Percentiles rank a stretch among this genome's conserved stretches.
Conservation (phyloP, 2,329 filamentous ascomycete species). For the Lomentospora prolificans region DNA sequence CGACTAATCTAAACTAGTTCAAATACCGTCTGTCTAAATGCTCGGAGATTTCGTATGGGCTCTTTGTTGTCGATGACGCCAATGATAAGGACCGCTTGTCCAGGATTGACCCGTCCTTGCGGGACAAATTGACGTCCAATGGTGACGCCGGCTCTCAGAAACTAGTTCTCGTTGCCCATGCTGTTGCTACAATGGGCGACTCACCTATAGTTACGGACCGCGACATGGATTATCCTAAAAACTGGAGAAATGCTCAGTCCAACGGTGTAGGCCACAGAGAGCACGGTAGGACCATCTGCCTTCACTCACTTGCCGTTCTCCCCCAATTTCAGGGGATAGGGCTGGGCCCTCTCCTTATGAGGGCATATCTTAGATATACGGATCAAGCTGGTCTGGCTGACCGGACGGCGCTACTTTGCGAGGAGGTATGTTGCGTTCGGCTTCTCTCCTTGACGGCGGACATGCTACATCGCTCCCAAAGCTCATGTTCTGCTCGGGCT, state of each 20-base stretch:
- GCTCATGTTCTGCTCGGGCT: too few relatives aligned
- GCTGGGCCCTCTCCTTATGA: conserved; percentile 64
- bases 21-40: conserved; percentile 65
- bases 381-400: conserved; percentile 60
- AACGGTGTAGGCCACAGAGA: conserved; percentile 59
- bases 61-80: conserved; percentile 60
- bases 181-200: conserved; percentile 63
- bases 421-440: conserved; percentile 45
- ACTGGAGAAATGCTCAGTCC: conserved; percentile 47
- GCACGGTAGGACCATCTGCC: conserved; percentile 61
- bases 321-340: conserved; percentile 66
- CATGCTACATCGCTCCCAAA: too few relatives aligned
- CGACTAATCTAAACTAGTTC: conserved; percentile 43
- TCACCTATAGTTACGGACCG: conserved; percentile 57
- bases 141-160: conserved; percentile 15
- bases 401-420: conserved; percentile 65
- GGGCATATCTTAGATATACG: conserved; percentile 68
- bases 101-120: neutral
- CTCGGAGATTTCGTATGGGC: conserved; percentile 66
- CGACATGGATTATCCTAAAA: conserved; percentile 63
- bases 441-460: too few relatives aligned
- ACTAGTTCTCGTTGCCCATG: conserved; percentile 63
- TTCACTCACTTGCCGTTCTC: conserved; percentile 75
- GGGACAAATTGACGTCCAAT: neutral
- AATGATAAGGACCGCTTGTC: neutral